Evolutionary conservation across 1,284 basidiomycete genomes (phyloP).

Genomic region (Exobasidium cylindrosporum): DNA sequence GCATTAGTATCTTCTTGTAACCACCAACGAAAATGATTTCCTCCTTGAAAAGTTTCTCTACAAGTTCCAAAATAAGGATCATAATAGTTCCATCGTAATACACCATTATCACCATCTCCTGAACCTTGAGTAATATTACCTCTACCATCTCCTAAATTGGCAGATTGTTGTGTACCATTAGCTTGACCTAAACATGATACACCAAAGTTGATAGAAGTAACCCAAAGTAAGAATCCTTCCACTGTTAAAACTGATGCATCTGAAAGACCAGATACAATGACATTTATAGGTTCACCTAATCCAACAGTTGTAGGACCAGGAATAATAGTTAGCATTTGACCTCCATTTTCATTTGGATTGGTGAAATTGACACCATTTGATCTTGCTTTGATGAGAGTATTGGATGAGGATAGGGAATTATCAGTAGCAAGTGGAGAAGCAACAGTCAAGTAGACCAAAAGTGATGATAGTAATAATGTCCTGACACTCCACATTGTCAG

Average conservation of each 20-base stretch:
- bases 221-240: slow-evolving; percentile 50
- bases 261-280: slow-evolving; percentile 45
- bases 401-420: background rate
- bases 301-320: background rate
- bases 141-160: slow-evolving; percentile 44
- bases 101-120: slow-evolving; percentile 39
- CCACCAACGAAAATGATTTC: slow-evolving; percentile 89
- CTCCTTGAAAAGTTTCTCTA: slow-evolving; percentile 76
- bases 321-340: slow-evolving; percentile 8
- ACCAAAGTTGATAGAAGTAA: slow-evolving; percentile 51
- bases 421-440: background rate
- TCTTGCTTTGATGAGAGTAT: background rate
- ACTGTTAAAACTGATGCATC: slow-evolving; percentile 35
- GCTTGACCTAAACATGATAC: slow-evolving; percentile 52
- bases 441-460: background rate
- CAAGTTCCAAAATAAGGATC: slow-evolving; percentile 39
- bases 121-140: slow-evolving; percentile 36
- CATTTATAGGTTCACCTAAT: slow-evolving; percentile 50
- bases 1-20: slow-evolving; percentile 73
- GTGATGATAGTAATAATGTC: background rate
- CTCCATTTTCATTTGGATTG: slow-evolving; percentile 5
- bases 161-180: slow-evolving; percentile 38
- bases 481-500: background rate
- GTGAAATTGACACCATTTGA: slow-evolving; percentile 1
- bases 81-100: slow-evolving; percentile 45